phyloP scores from a whole-genome alignment of 495 filamentous ascomycete genomes.

The Neurospora sp. region DNA sequence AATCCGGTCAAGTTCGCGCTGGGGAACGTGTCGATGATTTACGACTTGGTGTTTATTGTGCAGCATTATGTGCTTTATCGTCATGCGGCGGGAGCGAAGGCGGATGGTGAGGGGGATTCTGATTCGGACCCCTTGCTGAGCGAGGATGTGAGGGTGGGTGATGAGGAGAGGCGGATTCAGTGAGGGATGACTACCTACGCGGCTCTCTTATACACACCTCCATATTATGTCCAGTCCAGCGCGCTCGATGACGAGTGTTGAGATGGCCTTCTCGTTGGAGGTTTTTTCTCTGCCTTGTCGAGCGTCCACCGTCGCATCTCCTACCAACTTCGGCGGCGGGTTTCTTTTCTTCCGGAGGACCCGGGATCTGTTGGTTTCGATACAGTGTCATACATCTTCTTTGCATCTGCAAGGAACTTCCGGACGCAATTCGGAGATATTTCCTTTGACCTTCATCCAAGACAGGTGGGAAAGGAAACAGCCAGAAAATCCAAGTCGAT shows the following conservation, averaged over 20 bases:
- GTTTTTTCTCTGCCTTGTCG: background rate
- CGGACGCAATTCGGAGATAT: background rate
- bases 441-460: background rate
- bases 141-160: slow-evolving; percentile 18
- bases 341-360: background rate
- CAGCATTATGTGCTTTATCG: slow-evolving; percentile 82
- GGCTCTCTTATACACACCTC: background rate
- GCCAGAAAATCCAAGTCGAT: background rate
- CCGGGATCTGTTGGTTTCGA: background rate
- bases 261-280: background rate
- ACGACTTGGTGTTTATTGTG: slow-evolving; percentile 72
- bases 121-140: slow-evolving; percentile 17
- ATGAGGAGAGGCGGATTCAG: slow-evolving; percentile 26
- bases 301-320: background rate
- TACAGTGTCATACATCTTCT: background rate
- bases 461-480: background rate
- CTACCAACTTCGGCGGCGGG: background rate
- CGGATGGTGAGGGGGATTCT: slow-evolving; percentile 19
- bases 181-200: slow-evolving; percentile 3
- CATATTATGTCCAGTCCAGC: background rate
- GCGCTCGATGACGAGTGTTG: background rate
- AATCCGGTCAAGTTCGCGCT: slow-evolving; percentile 87
- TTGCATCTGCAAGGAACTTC: background rate
- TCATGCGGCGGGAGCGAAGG: slow-evolving; percentile 15
- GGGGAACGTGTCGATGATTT: slow-evolving; percentile 73